phyloP scores from a whole-genome alignment of 2,329 filamentous ascomycete genomes.

The Laburnicola sp. region DNA sequence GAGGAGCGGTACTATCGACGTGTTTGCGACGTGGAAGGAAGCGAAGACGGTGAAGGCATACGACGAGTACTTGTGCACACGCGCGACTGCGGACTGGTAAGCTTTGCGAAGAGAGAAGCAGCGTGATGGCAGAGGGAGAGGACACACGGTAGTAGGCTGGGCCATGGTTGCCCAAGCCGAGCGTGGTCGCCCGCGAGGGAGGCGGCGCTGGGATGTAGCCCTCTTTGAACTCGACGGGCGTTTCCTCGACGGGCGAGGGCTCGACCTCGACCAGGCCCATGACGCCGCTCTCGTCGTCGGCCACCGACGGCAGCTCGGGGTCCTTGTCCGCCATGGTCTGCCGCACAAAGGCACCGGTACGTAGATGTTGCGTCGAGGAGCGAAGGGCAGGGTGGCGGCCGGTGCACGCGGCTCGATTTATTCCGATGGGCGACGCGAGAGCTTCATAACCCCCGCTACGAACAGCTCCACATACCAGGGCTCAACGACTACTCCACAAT shows the following conservation, averaged over 20 bases:
- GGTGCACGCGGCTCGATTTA: too few relatives aligned
- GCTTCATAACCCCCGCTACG: too few relatives aligned
- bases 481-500: too few relatives aligned
- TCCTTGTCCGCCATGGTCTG: slow-evolving; percentile 19
- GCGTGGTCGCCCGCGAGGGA: slow-evolving; percentile 43
- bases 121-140: not conserved
- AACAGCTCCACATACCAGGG: too few relatives aligned
- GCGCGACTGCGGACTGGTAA: slow-evolving; percentile 58
- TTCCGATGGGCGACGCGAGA: too few relatives aligned
- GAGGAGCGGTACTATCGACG: slow-evolving; percentile 38
- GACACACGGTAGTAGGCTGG: slow-evolving; percentile 74
- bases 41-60: slow-evolving; percentile 59
- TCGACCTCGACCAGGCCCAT: slow-evolving; percentile 76
- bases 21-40: slow-evolving; percentile 55
- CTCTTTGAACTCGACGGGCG: slow-evolving; percentile 53
- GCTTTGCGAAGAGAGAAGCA: not conserved
- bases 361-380: slow-evolving; percentile 38
- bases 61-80: slow-evolving; percentile 85
- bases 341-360: not conserved
- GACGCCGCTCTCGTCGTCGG: slow-evolving; percentile 54
- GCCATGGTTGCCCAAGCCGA: slow-evolving; percentile 67
- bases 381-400: slow-evolving; percentile 11
- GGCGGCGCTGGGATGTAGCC: slow-evolving; percentile 49
- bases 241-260: slow-evolving; percentile 74
- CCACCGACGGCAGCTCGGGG: slow-evolving; percentile 24